A percentile compares a stretch with the other conserved stretches of the same genome.
Evolutionary conservation across 768 basidiomycete genomes (phyloP).

Genomic region (Tylopilus rubrobrunneus): DNA sequence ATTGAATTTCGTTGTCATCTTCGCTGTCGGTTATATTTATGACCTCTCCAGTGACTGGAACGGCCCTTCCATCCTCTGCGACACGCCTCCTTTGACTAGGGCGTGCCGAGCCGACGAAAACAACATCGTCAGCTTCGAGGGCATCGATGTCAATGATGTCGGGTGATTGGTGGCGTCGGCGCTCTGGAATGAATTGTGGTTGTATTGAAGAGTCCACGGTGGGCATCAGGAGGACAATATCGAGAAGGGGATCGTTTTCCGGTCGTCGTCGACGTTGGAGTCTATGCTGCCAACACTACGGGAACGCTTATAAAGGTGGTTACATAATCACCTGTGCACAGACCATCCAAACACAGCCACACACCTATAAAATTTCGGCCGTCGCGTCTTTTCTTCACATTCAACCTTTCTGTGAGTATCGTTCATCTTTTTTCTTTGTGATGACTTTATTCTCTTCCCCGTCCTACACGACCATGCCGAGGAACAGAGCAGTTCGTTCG

Average conservation of each 20-base stretch:
- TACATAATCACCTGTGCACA: conserved; percentile 30
- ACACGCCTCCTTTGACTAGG: conserved; percentile 25
- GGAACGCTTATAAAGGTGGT: conserved; percentile 12
- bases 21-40: conserved; percentile 40
- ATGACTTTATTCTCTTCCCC: conserved; percentile 91
- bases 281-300: neutral
- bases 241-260: neutral
- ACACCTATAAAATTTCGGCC: conserved; percentile 29
- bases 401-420: conserved; percentile 12
- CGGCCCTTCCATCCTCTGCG: conserved; percentile 20
- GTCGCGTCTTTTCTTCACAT: neutral
- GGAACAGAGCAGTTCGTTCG: conserved; percentile 76
- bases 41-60: conserved; percentile 19
- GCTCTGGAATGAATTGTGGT: conserved; percentile 9
- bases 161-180: conserved; percentile 13
- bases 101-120: conserved; percentile 24
- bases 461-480: conserved; percentile 89
- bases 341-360: conserved; percentile 31
- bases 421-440: conserved; percentile 14
- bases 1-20: conserved; percentile 33
- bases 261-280: conserved; percentile 21
- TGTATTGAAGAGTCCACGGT: conserved; percentile 9
- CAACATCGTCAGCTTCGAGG: conserved; percentile 33
- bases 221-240: conserved; percentile 18
- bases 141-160: conserved; percentile 46